Base-by-base conservation (phyloP, 2,329 filamentous ascomycete genomes). In the Elsinoe perseae region DNA sequence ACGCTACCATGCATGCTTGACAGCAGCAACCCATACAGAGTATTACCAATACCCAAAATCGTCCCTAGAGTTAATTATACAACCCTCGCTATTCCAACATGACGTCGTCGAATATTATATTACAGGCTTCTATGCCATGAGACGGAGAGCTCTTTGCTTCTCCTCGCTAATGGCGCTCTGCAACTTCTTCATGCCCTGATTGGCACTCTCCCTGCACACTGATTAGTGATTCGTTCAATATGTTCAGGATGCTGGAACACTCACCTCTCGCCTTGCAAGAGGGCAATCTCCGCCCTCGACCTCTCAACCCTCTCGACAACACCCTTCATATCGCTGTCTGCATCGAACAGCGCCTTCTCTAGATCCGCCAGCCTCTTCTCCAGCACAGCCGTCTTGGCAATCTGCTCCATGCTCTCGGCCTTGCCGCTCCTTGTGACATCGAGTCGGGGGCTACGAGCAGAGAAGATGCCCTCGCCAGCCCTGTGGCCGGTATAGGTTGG, bases 251-350 rank as follows among this genome's bases (percentile, higher is more conserved):
- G 2, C 2, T 18, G 9, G 10, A 21, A 10, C 61, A 86, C 83
- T 64, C 93, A 88, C 70, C 82, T 79, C 70, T 86, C 81, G 62
- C 82, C 81, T 70, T 91, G 87, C 57, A 95, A 76, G 66, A 88
- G 81, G 65, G 87, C 82, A 57, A 93, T 88, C 72, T 91, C 86
- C 64, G 91, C 87, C 73, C 93, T 88, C 8, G 87, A 87, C 63
- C 78, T 77, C 71, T 89, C 92, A 84, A 95, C 92, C 61, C 86
- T 80, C 59, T 84, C 78, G 6, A 95, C 86, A 6, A 93, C 88
- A 69, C 89, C 84, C 66, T 89, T 83, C 86, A 93, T 92, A 72
- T 92, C 87, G 50, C 75, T 75, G 65, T 93, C 89, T 14, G 89
- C 86, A 61, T 89, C 81, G 4, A 79, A 73, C 10, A 95, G 77